A percentile compares a stretch with the other conserved stretches of the same genome.
Conservation (phyloP, 768 basidiomycete genomes). For the Russula virescens region DNA sequence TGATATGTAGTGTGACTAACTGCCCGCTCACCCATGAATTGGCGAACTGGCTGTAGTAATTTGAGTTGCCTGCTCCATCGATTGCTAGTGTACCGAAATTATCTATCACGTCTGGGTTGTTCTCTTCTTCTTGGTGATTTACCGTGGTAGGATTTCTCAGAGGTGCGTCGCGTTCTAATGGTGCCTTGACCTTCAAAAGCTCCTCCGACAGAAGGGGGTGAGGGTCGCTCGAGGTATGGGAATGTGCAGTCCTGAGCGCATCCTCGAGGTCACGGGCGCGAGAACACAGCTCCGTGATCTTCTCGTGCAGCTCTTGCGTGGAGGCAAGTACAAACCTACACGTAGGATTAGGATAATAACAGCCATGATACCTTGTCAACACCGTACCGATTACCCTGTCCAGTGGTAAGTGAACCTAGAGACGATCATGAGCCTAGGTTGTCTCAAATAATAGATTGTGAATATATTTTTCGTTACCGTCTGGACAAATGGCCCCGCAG, state of each 20-base stretch:
- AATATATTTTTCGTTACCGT: conserved; percentile 39
- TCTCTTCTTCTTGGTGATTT: conserved; percentile 48
- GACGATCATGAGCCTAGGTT: conserved; percentile 4
- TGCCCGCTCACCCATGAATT: conserved; percentile 60
- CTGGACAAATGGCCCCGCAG: conserved; percentile 77
- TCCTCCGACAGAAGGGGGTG: conserved; percentile 71
- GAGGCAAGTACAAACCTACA: conserved; percentile 74
- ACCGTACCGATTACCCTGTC: conserved; percentile 70
- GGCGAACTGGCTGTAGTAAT: conserved; percentile 71
- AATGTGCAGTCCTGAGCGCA: conserved; percentile 54
- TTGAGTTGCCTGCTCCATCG: conserved; percentile 62
- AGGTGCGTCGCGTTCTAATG: conserved; percentile 58
- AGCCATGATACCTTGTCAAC: background rate
- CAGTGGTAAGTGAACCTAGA: conserved; percentile 72
- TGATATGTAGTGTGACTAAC: background rate
- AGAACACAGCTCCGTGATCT: conserved; percentile 67
- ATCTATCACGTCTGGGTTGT: conserved; percentile 67
- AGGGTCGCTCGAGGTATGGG: conserved; percentile 48
- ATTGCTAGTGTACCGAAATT: conserved; percentile 81
- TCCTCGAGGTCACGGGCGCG: conserved; percentile 81
- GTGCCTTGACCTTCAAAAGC: conserved; percentile 67
- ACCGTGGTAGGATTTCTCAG: conserved; percentile 31
- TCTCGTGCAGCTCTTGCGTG: conserved; percentile 77
- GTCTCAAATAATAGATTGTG: background rate
- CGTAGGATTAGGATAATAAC: conserved; percentile 9